A percentile compares a stretch with the other conserved stretches of the same genome.
Evolutionary conservation across 129 eudicot species (phyloP).

Genomic region (Centrapalus pauciflorus): DNA sequence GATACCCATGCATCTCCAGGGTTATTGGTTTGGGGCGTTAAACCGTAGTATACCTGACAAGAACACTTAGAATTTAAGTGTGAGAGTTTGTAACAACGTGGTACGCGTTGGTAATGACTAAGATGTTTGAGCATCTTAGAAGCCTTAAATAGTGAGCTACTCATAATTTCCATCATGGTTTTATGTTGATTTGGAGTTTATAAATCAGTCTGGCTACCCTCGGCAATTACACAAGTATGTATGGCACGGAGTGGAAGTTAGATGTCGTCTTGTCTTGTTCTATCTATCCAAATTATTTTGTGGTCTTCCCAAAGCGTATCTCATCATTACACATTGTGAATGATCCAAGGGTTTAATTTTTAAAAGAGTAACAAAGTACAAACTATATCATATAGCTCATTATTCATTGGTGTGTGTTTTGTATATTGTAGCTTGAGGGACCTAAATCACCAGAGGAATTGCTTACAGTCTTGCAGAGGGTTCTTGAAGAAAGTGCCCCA

Average conservation of each 20-base stretch:
- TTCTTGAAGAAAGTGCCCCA: slow-evolving; percentile 92
- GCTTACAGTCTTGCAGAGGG: slow-evolving; percentile 71
- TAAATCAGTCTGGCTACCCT: too few species aligned
- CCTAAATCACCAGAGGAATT: slow-evolving; percentile 89
- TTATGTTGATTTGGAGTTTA: too few species aligned
- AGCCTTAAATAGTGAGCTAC: too few species aligned
- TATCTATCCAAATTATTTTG: slow-evolving; percentile 5
- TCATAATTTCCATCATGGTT: too few species aligned
- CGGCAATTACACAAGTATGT: too few species aligned
- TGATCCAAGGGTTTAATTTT: background rate
- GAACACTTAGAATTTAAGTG: too few species aligned
- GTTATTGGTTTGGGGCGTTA: too few species aligned
- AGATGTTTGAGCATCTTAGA: too few species aligned
- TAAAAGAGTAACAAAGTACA: background rate
- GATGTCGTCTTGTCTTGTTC: background rate
- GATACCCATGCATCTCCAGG: too few species aligned
- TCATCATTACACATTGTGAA: background rate
- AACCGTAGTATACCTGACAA: too few species aligned
- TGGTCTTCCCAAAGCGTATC: background rate
- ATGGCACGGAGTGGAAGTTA: background rate
- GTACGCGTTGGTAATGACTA: too few species aligned
- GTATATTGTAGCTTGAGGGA: slow-evolving; percentile 71
- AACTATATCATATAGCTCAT: background rate
- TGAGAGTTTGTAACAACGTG: too few species aligned
- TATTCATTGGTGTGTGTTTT: background rate